Evolutionary conservation across 768 basidiomycete species (phyloP), one percentile per base, ranked within the genome.

Genomic region (Boletus barrowsii): DNA sequence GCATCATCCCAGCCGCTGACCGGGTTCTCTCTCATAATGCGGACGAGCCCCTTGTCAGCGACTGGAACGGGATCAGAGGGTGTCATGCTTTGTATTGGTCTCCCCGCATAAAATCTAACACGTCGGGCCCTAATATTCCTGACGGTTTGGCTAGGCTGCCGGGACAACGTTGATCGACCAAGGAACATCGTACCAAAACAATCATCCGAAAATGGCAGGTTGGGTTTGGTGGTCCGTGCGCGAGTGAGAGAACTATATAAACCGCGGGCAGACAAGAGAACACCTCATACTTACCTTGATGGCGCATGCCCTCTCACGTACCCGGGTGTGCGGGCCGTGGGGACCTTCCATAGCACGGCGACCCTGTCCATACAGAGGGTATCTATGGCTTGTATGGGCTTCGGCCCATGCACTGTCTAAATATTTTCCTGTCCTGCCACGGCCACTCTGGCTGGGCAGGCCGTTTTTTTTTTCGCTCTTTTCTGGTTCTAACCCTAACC

Each of bases 341-440:
- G 76, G 70, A 74, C 63, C 71, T 76, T 73, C 62, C 77, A 79
- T 77, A 76, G 78, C 77, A 79, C 78, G 78, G 78, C 78, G 78
- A 78, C 78, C 75, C 43, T 78, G 76, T 78, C 78, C 78, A 56
- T n/a, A 58, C 76, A 77, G 73, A 74, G 76, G 74, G 72, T 64
- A 50, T 62, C 39, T 53, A 51, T 62, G 72, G 72, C 73, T 79
- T 79, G 78, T 78, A 73, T 77, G 70, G 70, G 80, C 81, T 81
- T 80, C 75, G 83, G 84, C 76, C 77, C 81, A 84, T 84, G 85
- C 83, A 87, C 79, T 79, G 82, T 86, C 83, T 76, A 62, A 85
- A 86, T 86, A 86, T 87, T 87, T 87, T 78, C 83, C 84, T 72
- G 83, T 85, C 80, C 81, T 75, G 75, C 79, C 78, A 76, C 18